phyloP scores from a whole-genome alignment of 306 rosid genomes.

The Begonia masoniana region DNA sequence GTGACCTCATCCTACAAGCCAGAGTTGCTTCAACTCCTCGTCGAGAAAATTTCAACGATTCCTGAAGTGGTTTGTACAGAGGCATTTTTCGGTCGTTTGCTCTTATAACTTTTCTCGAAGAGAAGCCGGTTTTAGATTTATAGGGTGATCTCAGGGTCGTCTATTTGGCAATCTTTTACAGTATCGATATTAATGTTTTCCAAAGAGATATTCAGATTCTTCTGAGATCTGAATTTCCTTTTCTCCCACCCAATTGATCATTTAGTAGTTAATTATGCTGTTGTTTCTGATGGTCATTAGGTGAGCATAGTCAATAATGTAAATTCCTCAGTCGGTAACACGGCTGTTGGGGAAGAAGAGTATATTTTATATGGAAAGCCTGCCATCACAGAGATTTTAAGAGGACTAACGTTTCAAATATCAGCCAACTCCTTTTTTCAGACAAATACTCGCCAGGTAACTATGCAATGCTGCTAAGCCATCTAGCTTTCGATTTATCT shows the following conservation, averaged over 20 bases:
- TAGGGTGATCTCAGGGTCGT: too few species aligned
- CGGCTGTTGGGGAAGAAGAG: slow-evolving; percentile 89
- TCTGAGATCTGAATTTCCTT: too few species aligned
- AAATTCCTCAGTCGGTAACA: slow-evolving; percentile 84
- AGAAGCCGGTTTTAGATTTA: too few species aligned
- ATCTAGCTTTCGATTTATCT: too few species aligned
- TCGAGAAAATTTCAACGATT: slow-evolving; percentile 47
- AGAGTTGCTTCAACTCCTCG: slow-evolving; percentile 56
- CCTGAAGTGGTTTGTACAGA: slow-evolving; percentile 86
- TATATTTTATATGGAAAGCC: slow-evolving; percentile 76
- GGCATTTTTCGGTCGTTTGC: background rate
- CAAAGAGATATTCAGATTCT: too few species aligned
- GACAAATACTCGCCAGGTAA: slow-evolving; percentile 85
- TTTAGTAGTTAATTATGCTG: background rate
- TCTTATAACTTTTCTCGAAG: too few species aligned
- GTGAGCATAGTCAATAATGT: slow-evolving; percentile 76
- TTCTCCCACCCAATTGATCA: background rate
- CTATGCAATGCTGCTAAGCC: slow-evolving; percentile 4
- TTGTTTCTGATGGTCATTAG: slow-evolving; percentile 25
- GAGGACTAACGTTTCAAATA: slow-evolving; percentile 88
- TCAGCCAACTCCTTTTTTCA: slow-evolving; percentile 97
- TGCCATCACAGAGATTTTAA: slow-evolving; percentile 65
- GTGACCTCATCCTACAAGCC: slow-evolving; percentile 86
- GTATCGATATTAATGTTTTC: too few species aligned
- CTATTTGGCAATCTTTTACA: too few species aligned